A percentile compares a stretch with the other conserved stretches of the same genome.
Evolutionary conservation across 768 basidiomycete species (phyloP).

Genomic region (Xerocomellus chrysenteron): DNA sequence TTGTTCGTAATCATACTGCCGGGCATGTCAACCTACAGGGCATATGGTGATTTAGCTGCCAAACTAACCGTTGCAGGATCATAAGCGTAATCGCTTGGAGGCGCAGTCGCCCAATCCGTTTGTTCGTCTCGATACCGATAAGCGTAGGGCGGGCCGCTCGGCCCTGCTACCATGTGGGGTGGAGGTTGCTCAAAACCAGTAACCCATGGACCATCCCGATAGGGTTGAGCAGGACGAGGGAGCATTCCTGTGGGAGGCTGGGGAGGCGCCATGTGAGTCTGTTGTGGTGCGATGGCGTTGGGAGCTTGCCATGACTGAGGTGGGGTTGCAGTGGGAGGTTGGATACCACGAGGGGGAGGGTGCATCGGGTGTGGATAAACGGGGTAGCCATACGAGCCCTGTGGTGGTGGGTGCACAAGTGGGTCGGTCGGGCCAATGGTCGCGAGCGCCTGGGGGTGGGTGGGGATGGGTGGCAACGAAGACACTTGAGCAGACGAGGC

Average conservation of each 20-base stretch:
- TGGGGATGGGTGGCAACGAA: constrained; percentile 25
- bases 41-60: not conserved
- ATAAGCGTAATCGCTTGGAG: constrained; percentile 52
- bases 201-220: constrained; percentile 57
- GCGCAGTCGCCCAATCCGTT: constrained; percentile 41
- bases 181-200: constrained; percentile 51
- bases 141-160: constrained; percentile 47
- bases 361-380: constrained; percentile 44
- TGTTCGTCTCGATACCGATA: constrained; percentile 68
- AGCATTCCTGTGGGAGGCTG: constrained; percentile 46
- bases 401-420: constrained; percentile 31
- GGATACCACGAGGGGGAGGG: constrained; percentile 40
- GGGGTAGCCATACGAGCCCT: constrained; percentile 30
- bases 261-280: constrained; percentile 55
- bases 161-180: constrained; percentile 46
- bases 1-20: constrained; percentile 60
- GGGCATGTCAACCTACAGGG: constrained; percentile 7
- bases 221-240: constrained; percentile 43
- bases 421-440: constrained; percentile 29
- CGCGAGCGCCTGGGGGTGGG: constrained; percentile 28
- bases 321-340: constrained; percentile 45
- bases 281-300: constrained; percentile 61
- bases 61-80: constrained; percentile 48
- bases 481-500: constrained; percentile 26
- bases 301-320: constrained; percentile 67